Conservation (phyloP, 1,284 basidiomycete species). For the Ganoderma sp. region DNA sequence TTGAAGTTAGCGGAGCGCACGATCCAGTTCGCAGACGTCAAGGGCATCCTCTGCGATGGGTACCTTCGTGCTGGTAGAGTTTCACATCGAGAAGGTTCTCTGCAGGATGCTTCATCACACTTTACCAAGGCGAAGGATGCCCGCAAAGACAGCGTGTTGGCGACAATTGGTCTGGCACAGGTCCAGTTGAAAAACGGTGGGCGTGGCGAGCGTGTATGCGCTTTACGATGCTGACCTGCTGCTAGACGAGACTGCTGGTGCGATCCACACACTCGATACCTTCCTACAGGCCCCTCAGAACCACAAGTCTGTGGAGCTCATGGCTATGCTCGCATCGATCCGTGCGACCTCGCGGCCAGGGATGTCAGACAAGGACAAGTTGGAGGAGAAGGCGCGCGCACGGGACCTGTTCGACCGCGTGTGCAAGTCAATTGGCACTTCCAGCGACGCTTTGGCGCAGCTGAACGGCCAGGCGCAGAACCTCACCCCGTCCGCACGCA, state of each 20-base stretch:
- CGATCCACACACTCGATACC: conserved; percentile 87
- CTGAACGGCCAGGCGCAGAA: conserved; percentile 38
- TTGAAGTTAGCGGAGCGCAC: conserved; percentile 92
- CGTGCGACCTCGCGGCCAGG: conserved; percentile 81
- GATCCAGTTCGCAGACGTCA: conserved; percentile 89
- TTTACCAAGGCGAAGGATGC: conserved; percentile 79
- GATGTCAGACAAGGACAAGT: conserved; percentile 73
- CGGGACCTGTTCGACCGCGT: conserved; percentile 84
- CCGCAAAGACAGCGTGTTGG: conserved; percentile 64
- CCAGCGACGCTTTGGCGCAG: conserved; percentile 53
- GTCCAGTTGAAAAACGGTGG: conserved; percentile 82
- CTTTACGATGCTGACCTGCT: conserved; percentile 14
- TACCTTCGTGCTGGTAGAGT: conserved; percentile 81
- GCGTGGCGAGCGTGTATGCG: conserved; percentile 27
- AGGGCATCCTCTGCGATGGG: conserved; percentile 79
- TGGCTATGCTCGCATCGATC: conserved; percentile 87
- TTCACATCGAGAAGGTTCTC: conserved; percentile 70
- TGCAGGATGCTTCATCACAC: conserved; percentile 70
- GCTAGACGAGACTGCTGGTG: conserved; percentile 77
- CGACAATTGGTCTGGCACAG: conserved; percentile 85
- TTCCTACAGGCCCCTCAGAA: conserved; percentile 67
- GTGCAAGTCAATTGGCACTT: conserved; percentile 63
- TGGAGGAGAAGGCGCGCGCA: conserved; percentile 75
- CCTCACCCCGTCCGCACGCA: conserved; percentile 51
- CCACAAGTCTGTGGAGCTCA: conserved; percentile 78